These are phyloP conservation scores for Saccharata proteae DNA, from an alignment of 2,329 filamentous ascomycete genomes.

Conservation along the genomic window DNA sequence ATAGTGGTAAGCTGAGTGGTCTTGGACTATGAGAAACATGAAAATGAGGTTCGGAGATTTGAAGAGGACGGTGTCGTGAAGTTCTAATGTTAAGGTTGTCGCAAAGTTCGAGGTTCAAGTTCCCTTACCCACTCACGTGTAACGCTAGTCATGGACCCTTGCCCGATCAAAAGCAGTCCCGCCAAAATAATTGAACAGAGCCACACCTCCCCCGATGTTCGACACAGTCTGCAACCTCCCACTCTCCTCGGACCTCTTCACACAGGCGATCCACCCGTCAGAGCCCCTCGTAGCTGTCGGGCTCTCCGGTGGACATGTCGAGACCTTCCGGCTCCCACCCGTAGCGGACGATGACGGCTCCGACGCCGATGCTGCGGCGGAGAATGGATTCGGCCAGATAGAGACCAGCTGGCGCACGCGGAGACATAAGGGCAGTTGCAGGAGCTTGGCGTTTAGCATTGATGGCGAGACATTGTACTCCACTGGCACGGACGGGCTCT, in stretches of 20 bases:
- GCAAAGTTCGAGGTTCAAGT: no score
- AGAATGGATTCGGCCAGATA: constrained; percentile 60
- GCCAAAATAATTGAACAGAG: constrained; percentile 8
- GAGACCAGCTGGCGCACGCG: constrained; percentile 77
- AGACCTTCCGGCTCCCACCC: constrained; percentile 65
- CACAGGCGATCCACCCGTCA: constrained; percentile 73
- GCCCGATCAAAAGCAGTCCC: no score
- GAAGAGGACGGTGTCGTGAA: no score
- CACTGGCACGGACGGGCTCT: constrained; percentile 49
- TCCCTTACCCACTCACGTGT: no score
- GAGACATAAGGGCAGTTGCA: constrained; percentile 88
- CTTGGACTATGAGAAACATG: no score
- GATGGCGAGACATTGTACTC: constrained; percentile 60
- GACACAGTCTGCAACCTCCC: constrained; percentile 87
- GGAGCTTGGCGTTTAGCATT: constrained; percentile 63
- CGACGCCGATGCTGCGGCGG: constrained; percentile 37
- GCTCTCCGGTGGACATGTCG: constrained; percentile 71
- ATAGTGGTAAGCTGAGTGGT: no score
- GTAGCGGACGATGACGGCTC: constrained; percentile 36
- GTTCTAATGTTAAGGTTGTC: no score
- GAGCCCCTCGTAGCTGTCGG: constrained; percentile 80
- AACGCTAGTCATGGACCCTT: no score
- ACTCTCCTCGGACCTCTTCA: constrained; percentile 74
- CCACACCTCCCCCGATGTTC: constrained; percentile 58
- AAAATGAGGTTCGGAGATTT: no score